phyloP scores from a whole-genome alignment of 2,329 filamentous ascomycete species.

The Penicillium decumbens region DNA sequence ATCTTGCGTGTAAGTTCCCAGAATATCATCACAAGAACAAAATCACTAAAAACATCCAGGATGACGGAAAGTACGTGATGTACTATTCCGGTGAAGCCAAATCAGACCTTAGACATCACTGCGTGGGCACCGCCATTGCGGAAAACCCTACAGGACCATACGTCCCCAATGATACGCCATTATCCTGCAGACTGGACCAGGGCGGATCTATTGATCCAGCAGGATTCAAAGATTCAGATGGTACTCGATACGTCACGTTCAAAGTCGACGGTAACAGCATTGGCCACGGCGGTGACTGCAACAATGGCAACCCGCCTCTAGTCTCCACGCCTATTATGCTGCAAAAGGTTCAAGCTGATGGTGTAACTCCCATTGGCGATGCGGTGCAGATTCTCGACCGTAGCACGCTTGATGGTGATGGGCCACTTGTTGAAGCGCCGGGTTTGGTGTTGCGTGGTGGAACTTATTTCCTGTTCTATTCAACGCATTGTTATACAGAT shows the following conservation, averaged over 20 bases:
- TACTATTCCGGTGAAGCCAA: conserved; percentile 54
- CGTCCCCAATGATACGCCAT: conserved; percentile 43
- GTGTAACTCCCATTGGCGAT: conserved; percentile 51
- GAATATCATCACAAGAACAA: not conserved
- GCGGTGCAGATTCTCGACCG: conserved; percentile 57
- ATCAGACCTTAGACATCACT: conserved; percentile 46
- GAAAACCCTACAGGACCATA: conserved; percentile 50
- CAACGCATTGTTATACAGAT: conserved; percentile 55
- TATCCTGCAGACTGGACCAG: conserved; percentile 50
- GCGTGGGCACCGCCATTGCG: conserved; percentile 55
- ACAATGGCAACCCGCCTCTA: conserved; percentile 41
- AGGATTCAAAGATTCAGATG: conserved; percentile 54
- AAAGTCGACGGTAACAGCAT: conserved; percentile 63
- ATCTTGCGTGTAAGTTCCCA: conserved; percentile 39
- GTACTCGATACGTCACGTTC: conserved; percentile 57
- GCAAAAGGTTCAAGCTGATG: conserved; percentile 43
- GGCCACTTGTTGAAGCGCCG: conserved; percentile 61
- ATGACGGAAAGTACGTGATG: conserved; percentile 54
- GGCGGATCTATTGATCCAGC: conserved; percentile 62
- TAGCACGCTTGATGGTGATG: conserved; percentile 53
- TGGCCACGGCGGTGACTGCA: conserved; percentile 46
- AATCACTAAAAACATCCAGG: conserved; percentile 14
- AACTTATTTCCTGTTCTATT: conserved; percentile 59
- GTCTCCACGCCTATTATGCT: conserved; percentile 40
- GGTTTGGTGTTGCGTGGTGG: conserved; percentile 45